Base-by-base conservation (phyloP, 2,329 filamentous ascomycete genomes). In the Colletotrichum noveboracense region DNA sequence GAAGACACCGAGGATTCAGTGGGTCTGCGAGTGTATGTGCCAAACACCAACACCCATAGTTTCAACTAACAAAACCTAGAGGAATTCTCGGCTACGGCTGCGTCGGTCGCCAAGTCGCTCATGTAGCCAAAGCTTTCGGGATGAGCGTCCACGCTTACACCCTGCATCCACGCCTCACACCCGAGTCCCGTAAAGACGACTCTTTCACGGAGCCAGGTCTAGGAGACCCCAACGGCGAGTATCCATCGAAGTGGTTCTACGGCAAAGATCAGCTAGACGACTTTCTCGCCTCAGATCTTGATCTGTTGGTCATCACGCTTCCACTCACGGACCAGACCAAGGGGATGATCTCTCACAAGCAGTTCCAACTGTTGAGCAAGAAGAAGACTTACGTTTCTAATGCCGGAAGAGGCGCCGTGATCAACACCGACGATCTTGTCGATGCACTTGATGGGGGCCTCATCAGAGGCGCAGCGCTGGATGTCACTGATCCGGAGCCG, bases 401-500 rank as follows among this genome's bases (percentile, higher is more conserved):
- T 79, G 94, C 96, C 77, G 91, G 92, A 0, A 89, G 94, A 3
- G 94, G 88, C 0, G 84, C 85, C 0, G 84, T 90, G 13, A 81
- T 90, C 26, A 79, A 87, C 66, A 88, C 87, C 2, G 84, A 89
- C 2, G 93, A 91, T 2, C 81, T 96, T 66, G 88, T 95, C 21
- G 85, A 86, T 3, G 93, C 93, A 0, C 84, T 96, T 16, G 84
- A 89, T n/a, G 85, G 86, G 4, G 93, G 93, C 0, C 84, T 96
- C 13, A 85, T 88, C 64, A 80, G 87, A 4, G 94, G 94, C 26
- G 95, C 94, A 0, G 94, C 94, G 2, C 84, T 96, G 48, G 94
- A 96, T 81, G 94, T 96, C 1, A 94, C 94, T 2, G 94, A 96
- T 76, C 94, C 94, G 0, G 95, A 96, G 82, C 95, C 95, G 0